These are phyloP conservation scores for Podospora conica DNA, from an alignment of 495 filamentous ascomycete genomes.

Conservation along the genomic window DNA sequence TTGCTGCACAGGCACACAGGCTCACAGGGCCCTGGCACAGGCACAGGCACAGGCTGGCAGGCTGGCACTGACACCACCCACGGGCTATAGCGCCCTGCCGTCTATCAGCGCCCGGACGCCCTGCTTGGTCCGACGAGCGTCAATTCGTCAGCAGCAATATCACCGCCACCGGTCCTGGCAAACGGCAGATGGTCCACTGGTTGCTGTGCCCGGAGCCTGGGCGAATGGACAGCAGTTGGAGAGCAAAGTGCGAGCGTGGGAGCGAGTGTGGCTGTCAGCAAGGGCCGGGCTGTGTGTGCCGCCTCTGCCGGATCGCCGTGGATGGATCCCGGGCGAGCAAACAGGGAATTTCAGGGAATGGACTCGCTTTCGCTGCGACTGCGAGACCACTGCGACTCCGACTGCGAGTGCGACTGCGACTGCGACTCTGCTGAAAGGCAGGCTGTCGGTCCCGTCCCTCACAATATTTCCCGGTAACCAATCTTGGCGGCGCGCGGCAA, in stretches of 20 bases:
- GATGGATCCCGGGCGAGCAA: conserved; percentile 1
- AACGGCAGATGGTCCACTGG: too few relatives aligned
- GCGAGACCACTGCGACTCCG: conserved; percentile 2
- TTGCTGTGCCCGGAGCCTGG: too few relatives aligned
- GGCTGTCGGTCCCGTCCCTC: not conserved
- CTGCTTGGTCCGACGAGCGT: conserved; percentile 10
- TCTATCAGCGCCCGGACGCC: too few relatives aligned
- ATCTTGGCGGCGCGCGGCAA: conserved; percentile 1
- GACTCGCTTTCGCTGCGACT: not conserved
- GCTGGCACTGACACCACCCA: too few relatives aligned
- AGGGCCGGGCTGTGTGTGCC: conserved; percentile 9
- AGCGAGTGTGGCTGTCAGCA: not conserved
- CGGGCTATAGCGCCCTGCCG: too few relatives aligned
- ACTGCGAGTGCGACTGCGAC: not conserved
- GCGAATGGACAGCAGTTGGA: too few relatives aligned
- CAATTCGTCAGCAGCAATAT: conserved; percentile 8
- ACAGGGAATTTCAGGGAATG: conserved; percentile 14
- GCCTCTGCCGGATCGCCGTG: conserved; percentile 18
- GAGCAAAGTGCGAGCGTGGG: too few relatives aligned
- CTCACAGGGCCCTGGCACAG: not conserved
- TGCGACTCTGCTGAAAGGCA: conserved; percentile 17
- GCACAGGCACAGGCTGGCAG: not conserved
- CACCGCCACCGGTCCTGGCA: not conserved
- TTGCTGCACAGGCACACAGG: not conserved
- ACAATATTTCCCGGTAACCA: conserved; percentile 11